A percentile compares a stretch with the other conserved stretches of the same genome.
Evolutionary conservation across 306 rosid species (phyloP).

Genomic region (Cucurbita moschata): DNA sequence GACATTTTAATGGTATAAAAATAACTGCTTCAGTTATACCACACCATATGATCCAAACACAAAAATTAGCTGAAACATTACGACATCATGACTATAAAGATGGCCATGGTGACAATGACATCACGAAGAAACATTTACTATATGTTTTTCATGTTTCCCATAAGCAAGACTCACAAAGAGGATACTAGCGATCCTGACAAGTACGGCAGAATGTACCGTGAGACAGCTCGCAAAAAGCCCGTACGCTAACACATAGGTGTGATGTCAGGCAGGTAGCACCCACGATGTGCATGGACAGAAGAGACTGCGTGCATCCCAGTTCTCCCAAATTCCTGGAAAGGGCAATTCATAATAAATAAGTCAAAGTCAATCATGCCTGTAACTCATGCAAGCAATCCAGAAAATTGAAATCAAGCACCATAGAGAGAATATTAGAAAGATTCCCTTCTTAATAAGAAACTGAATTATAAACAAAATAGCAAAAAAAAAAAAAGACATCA

Average conservation of each 20-base stretch:
- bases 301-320: constrained; percentile 64
- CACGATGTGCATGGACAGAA: constrained; percentile 38
- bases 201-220: constrained; percentile 95
- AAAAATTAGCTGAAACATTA: constrained; percentile 1
- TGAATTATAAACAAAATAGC: not conserved
- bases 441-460: not conserved
- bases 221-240: constrained; percentile 77
- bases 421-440: not conserved
- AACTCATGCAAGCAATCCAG: not conserved
- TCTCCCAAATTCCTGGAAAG: constrained; percentile 61
- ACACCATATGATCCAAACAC: constrained; percentile 15
- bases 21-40: constrained; percentile 28
- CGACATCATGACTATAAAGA: not conserved
- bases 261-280: constrained; percentile 43
- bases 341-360: not conserved
- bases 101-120: constrained; percentile 1
- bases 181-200: constrained; percentile 98
- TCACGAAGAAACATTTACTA: constrained; percentile 5
- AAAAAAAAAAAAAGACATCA: not conserved
- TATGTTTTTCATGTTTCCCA: constrained; percentile 26
- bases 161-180: constrained; percentile 91
- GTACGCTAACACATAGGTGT: constrained; percentile 33
- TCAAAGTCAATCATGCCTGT: not conserved
- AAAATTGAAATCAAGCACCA: not conserved
- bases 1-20: constrained; percentile 25